Evolutionary conservation across 2,329 filamentous ascomycete species (phyloP).

Genomic region (Colletotrichum agaves): DNA sequence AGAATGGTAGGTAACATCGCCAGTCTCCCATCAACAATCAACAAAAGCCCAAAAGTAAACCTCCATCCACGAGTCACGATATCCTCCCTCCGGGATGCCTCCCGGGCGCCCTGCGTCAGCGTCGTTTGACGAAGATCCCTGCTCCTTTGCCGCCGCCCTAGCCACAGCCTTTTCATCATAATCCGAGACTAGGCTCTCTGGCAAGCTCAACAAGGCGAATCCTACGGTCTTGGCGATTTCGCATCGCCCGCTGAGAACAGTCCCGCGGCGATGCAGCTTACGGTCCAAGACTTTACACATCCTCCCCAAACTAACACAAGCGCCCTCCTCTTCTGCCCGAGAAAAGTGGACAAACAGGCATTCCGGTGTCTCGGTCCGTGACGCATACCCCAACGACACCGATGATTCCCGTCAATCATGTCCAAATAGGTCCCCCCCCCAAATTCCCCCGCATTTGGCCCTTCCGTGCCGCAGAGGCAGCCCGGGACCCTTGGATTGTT

Average conservation of each 20-base stretch:
- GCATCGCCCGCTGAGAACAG: not conserved
- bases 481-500: not conserved
- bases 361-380: constrained; percentile 14
- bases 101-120: not conserved
- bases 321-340: not conserved
- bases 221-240: not conserved
- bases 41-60: too few relatives aligned
- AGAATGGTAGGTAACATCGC: too few relatives aligned
- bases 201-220: constrained; percentile 11
- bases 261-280: not conserved
- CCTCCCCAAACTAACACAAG: not conserved
- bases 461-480: constrained; percentile 19
- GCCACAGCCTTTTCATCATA: constrained; percentile 10
- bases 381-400: constrained; percentile 9
- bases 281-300: not conserved
- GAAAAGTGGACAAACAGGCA: constrained; percentile 8
- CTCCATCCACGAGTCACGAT: constrained; percentile 6
- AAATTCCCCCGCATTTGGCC: constrained; percentile 11
- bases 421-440: not conserved
- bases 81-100: not conserved
- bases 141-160: not conserved
- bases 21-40: too few relatives aligned
- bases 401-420: constrained; percentile 10
- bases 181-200: not conserved
- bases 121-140: constrained; percentile 7